phyloP scores from a whole-genome alignment of 2,329 filamentous ascomycete genomes.

The Fusarium domesticum region DNA sequence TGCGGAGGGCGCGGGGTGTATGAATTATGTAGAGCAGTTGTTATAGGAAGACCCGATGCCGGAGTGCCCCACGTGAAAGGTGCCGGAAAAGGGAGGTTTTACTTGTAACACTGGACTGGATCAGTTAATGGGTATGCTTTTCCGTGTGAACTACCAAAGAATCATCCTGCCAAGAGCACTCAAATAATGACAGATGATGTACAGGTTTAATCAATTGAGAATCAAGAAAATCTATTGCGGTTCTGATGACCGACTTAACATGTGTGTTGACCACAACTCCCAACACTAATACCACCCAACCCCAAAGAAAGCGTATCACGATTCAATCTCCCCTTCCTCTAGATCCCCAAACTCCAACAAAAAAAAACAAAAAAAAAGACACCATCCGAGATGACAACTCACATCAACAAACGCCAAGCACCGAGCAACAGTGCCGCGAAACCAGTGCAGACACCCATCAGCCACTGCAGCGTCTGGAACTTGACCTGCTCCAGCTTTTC shows the following conservation, averaged over 20 bases:
- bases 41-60: neutral
- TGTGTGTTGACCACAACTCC: slow-evolving; percentile 4
- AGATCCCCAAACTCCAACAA: neutral
- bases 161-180: neutral
- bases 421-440: slow-evolving; percentile 65
- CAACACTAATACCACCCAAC: neutral
- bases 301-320: no score
- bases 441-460: slow-evolving; percentile 79
- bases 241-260: slow-evolving; percentile 18
- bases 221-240: slow-evolving; percentile 23
- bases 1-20: slow-evolving; percentile 8
- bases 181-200: neutral
- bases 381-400: slow-evolving; percentile 3
- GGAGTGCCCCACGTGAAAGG: no score
- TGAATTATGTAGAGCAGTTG: neutral
- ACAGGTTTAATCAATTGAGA: slow-evolving; percentile 7
- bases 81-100: no score
- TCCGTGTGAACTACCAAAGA: no score
- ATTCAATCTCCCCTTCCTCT: no score
- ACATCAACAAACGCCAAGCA: slow-evolving; percentile 70
- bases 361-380: neutral
- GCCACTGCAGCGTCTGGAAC: slow-evolving; percentile 96
- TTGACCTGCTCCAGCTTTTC: slow-evolving; percentile 97
- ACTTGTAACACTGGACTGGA: no score
- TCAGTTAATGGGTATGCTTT: no score